A percentile compares a stretch with the other conserved stretches of the same genome.
Conservation (phyloP, 768 basidiomycete genomes). For the Mycena leptocephala region DNA sequence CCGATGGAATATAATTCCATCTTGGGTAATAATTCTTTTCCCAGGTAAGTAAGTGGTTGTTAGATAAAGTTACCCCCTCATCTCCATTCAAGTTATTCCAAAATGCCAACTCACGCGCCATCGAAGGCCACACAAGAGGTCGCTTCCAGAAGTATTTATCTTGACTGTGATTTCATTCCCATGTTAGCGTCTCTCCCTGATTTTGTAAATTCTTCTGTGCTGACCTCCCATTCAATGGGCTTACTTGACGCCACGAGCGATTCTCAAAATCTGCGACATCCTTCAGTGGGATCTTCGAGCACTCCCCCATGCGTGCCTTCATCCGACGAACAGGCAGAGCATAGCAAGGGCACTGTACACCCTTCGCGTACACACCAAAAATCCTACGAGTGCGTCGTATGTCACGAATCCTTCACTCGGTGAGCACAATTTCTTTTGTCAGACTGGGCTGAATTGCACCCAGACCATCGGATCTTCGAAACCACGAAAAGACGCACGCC, state of each 20-base stretch:
- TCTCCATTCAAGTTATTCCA: no score
- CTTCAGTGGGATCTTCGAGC: neutral
- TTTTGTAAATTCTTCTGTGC: neutral
- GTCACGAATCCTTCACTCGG: neutral
- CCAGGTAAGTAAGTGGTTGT: neutral
- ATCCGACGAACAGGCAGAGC: neutral
- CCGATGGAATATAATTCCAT: neutral
- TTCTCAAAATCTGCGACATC: neutral
- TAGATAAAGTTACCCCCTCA: neutral
- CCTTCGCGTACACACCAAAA: neutral
- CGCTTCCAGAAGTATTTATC: neutral
- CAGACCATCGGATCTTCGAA: conserved; percentile 8
- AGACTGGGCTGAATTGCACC: neutral
- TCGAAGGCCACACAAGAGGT: neutral
- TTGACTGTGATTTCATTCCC: neutral
- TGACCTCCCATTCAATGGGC: neutral
- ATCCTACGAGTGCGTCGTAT: neutral
- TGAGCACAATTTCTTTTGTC: neutral
- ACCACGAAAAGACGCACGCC: conserved; percentile 1
- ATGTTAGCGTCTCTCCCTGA: neutral
- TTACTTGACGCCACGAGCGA: neutral
- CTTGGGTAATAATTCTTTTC: neutral
- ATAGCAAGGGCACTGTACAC: neutral
- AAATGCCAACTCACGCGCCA: no score
- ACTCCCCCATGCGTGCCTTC: neutral